phyloP scores from a whole-genome alignment of 345 rosid species.

The Eucalyptus marginata region DNA sequence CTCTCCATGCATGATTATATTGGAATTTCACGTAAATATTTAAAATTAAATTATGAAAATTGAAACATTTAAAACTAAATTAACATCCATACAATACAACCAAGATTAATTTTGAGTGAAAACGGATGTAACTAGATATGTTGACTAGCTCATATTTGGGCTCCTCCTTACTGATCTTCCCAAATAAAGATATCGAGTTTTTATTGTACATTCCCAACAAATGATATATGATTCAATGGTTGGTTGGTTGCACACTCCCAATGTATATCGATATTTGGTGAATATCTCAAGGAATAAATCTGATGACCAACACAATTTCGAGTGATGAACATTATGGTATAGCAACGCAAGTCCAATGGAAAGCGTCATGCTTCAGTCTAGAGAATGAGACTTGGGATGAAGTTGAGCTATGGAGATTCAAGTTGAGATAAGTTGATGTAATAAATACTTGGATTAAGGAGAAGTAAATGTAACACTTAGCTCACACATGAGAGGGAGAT shows the following conservation, averaged over 20 bases:
- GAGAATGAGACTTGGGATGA: rapidly evolving
- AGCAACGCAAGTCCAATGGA: rapidly evolving
- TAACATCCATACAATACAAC: rapidly evolving
- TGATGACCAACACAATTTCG: rapidly evolving
- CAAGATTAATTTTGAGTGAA: rapidly evolving
- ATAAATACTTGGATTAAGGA: too few relatives aligned
- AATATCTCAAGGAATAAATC: rapidly evolving
- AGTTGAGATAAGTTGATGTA: too few relatives aligned
- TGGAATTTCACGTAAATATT: rapidly evolving
- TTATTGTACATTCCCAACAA: too few relatives aligned
- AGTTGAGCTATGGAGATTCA: too few relatives aligned
- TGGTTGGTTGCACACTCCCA: too few relatives aligned
- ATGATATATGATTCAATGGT: too few relatives aligned
- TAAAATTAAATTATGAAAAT: background rate
- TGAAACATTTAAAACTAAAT: rapidly evolving
- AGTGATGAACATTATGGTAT: rapidly evolving
- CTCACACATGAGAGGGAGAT: too few relatives aligned
- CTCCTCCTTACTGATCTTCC: rapidly evolving
- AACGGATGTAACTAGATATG: too few relatives aligned
- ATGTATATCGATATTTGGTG: too few relatives aligned
- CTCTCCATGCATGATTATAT: background rate
- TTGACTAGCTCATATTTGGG: rapidly evolving
- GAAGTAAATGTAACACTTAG: too few relatives aligned
- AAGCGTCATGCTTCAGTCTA: rapidly evolving
- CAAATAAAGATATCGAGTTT: too few relatives aligned